Conservation (phyloP, 2,329 filamentous ascomycete genomes). For the Aspergillus sp. region DNA sequence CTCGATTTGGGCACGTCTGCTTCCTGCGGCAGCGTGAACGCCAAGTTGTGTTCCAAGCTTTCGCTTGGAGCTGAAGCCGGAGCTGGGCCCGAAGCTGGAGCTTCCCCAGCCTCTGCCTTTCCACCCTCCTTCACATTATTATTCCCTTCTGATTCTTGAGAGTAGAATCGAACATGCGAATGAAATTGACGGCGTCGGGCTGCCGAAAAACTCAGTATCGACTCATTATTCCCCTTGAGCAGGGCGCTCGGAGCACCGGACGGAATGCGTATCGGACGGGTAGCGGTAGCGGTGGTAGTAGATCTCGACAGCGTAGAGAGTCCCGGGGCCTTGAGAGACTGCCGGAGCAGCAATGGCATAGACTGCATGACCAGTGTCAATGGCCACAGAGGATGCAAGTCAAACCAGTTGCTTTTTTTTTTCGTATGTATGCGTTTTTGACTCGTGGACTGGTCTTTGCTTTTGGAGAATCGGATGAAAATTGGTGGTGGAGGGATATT, state of each 20-base stretch:
- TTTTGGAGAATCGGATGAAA: constrained; percentile 16
- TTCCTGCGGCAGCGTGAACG: background rate
- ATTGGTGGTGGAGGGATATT: background rate
- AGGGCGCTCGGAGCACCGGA: constrained; percentile 9
- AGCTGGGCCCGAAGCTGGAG: no score
- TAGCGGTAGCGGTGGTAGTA: constrained; percentile 13
- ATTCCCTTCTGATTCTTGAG: constrained; percentile 15
- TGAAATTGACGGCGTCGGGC: constrained; percentile 40
- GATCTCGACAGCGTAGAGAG: constrained; percentile 16
- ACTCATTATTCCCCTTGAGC: constrained; percentile 7
- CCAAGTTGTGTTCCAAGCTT: background rate
- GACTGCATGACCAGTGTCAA: constrained; percentile 32
- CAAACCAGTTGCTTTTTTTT: constrained; percentile 13
- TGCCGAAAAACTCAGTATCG: constrained; percentile 28
- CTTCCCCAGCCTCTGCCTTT: background rate
- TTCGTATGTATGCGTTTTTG: background rate
- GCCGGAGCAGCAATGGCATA: constrained; percentile 34
- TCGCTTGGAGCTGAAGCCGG: background rate
- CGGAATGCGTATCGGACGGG: constrained; percentile 5
- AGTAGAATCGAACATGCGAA: constrained; percentile 18
- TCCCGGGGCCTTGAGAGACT: constrained; percentile 26
- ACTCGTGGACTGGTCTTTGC: constrained; percentile 1
- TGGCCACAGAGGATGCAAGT: constrained; percentile 13
- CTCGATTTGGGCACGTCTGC: background rate
- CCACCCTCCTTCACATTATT: constrained; percentile 12